Percentiles rank a stretch among this genome's conserved stretches.
phyloP scores from a whole-genome alignment of 1,139 yeast genomes.

The Yamadazyma sp. region DNA sequence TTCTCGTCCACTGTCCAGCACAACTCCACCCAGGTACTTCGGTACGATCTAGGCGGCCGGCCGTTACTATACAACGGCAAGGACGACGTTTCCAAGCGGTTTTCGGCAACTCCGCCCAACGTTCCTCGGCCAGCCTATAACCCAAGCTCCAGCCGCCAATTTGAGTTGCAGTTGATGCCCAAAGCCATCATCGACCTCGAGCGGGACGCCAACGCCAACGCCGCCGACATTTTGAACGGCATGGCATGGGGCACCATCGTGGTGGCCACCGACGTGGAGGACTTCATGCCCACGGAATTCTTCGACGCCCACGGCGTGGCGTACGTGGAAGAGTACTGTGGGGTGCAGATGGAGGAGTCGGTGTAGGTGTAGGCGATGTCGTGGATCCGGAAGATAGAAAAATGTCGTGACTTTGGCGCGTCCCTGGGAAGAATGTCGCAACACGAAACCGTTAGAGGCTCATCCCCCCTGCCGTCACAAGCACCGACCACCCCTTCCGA shows the following conservation, averaged over 20 bases:
- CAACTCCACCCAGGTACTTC: constrained; percentile 81
- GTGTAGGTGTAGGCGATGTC: too few relatives aligned
- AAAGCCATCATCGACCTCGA: constrained; percentile 85
- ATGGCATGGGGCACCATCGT: constrained; percentile 98
- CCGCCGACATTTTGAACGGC: constrained; percentile 58
- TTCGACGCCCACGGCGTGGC: constrained; percentile 69
- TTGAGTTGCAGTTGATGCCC: constrained; percentile 94
- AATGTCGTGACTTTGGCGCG: too few relatives aligned
- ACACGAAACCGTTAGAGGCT: not conserved
- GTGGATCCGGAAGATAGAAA: not conserved
- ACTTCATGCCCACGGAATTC: constrained; percentile 55
- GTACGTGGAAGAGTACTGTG: constrained; percentile 87
- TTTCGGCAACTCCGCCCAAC: constrained; percentile 26
- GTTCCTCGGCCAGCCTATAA: constrained; percentile 57
- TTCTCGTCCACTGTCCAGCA: constrained; percentile 73
- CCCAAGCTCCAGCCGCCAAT: constrained; percentile 63
- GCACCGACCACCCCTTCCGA: not conserved
- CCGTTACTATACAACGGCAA: constrained; percentile 74
- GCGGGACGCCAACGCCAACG: constrained; percentile 25
- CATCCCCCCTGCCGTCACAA: constrained; percentile 1
- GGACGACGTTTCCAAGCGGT: constrained; percentile 51
- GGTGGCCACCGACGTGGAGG: constrained; percentile 78
- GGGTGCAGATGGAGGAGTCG: constrained; percentile 91
- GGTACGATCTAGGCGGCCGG: constrained; percentile 74
- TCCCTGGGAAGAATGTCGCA: too few relatives aligned